Percentiles rank a stretch among this genome's conserved stretches.
Conservation (phyloP, 306 rosid species). For the Parietaria judaica region DNA sequence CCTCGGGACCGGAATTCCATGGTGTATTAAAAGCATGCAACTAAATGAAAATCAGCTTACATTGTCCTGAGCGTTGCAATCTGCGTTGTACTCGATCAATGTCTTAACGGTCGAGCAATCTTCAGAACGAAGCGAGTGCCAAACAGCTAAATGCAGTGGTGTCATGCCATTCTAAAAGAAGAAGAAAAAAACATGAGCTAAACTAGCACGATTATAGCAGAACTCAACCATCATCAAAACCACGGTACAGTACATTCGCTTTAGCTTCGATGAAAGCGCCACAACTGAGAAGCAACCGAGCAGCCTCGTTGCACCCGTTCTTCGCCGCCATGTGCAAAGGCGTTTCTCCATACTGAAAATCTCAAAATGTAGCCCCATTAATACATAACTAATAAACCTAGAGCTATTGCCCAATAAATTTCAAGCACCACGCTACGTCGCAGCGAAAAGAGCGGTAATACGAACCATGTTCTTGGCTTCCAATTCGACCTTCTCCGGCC, state of each 20-base stretch:
- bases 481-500: constrained; percentile 54
- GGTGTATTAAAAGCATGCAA: too few relatives aligned
- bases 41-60: constrained; percentile 26
- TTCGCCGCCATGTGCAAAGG: constrained; percentile 97
- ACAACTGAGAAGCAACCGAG: constrained; percentile 54
- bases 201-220: constrained; percentile 7
- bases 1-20: too few relatives aligned
- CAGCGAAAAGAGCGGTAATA: not conserved
- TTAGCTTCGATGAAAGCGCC: constrained; percentile 84
- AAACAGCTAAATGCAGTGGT: constrained; percentile 94
- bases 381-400: not conserved
- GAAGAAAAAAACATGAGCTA: constrained; percentile 20
- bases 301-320: constrained; percentile 78
- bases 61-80: constrained; percentile 79
- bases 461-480: constrained; percentile 92
- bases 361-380: not conserved
- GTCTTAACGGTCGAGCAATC: constrained; percentile 64
- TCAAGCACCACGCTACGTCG: constrained; percentile 2
- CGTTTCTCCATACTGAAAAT: constrained; percentile 76
- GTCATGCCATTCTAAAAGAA: constrained; percentile 92
- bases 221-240: constrained; percentile 18
- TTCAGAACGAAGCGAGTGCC: constrained; percentile 74
- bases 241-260: constrained; percentile 58
- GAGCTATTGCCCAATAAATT: not conserved
- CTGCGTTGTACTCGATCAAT: constrained; percentile 65